These are phyloP conservation scores for Boletus rubescentipes DNA, from an alignment of 768 basidiomycete species.

Conservation along the genomic window DNA sequence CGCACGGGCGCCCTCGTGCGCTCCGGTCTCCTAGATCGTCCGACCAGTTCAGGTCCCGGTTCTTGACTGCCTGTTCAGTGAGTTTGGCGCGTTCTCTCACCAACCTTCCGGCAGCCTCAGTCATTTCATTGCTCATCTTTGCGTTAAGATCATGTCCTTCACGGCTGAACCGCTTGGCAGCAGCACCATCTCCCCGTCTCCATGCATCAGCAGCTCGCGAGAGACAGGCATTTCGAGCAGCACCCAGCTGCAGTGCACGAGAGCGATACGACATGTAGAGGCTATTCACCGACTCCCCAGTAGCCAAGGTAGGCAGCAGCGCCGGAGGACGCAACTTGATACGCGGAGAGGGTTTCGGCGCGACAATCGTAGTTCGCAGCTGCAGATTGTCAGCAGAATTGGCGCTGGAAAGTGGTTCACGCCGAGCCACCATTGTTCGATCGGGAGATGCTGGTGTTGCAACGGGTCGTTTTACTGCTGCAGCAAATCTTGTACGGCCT, in stretches of 20 bases:
- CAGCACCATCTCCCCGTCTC: conserved; percentile 92
- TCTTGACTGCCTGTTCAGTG: conserved; percentile 73
- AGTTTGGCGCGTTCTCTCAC: conserved; percentile 79
- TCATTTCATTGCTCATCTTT: conserved; percentile 87
- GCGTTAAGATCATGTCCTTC: conserved; percentile 94
- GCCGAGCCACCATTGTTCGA: conserved; percentile 46
- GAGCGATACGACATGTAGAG: conserved; percentile 90
- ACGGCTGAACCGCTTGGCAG: conserved; percentile 90
- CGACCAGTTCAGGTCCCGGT: conserved; percentile 69
- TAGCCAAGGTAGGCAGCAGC: conserved; percentile 84
- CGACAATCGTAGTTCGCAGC: conserved; percentile 67
- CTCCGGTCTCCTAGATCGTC: conserved; percentile 83
- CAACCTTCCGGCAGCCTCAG: conserved; percentile 78
- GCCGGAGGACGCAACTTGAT: conserved; percentile 80
- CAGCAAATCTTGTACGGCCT: conserved; percentile 83
- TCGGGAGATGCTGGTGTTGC: conserved; percentile 35
- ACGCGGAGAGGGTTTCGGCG: conserved; percentile 80
- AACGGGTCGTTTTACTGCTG: conserved; percentile 77
- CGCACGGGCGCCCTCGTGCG: conserved; percentile 70
- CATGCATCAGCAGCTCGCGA: conserved; percentile 96
- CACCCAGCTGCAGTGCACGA: conserved; percentile 87
- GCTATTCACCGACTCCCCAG: conserved; percentile 74
- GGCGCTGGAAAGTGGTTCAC: conserved; percentile 53
- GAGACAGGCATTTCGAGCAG: conserved; percentile 90
- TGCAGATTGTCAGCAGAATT: conserved; percentile 59